Conservation (phyloP, 305 asterid species). For the Fraxinus nigra region DNA sequence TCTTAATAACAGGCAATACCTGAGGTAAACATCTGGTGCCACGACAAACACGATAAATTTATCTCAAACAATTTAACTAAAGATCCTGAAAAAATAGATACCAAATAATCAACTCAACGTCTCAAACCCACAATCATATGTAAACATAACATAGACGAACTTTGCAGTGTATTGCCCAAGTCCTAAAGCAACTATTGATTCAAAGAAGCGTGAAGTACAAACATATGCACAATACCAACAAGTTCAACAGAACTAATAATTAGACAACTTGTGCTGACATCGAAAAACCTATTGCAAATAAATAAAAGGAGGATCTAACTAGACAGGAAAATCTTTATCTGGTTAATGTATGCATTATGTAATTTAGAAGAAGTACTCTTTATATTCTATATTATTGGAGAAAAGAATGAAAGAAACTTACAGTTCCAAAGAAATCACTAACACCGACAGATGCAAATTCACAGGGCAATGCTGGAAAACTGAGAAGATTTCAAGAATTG, state of each 20-base stretch:
- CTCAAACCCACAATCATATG: background rate
- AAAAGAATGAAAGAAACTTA: background rate
- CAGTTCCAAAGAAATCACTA: background rate
- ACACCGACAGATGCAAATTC: background rate
- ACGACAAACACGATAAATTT: background rate
- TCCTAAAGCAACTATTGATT: background rate
- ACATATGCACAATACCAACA: background rate
- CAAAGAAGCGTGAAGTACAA: background rate
- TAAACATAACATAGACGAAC: background rate
- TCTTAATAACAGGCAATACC: background rate
- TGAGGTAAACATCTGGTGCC: background rate
- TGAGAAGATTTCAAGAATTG: background rate
- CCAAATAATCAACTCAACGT: background rate
- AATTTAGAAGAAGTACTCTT: background rate
- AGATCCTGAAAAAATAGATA: background rate
- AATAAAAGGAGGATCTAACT: background rate
- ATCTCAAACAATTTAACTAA: background rate
- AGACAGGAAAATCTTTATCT: background rate
- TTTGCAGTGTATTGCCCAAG: background rate
- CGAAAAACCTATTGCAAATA: background rate
- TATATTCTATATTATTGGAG: background rate
- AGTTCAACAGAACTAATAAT: background rate
- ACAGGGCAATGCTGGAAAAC: background rate
- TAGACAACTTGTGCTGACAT: background rate
- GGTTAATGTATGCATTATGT: background rate